Conservation (phyloP, 1,139 yeast genomes). For the Candida gigantensis region DNA sequence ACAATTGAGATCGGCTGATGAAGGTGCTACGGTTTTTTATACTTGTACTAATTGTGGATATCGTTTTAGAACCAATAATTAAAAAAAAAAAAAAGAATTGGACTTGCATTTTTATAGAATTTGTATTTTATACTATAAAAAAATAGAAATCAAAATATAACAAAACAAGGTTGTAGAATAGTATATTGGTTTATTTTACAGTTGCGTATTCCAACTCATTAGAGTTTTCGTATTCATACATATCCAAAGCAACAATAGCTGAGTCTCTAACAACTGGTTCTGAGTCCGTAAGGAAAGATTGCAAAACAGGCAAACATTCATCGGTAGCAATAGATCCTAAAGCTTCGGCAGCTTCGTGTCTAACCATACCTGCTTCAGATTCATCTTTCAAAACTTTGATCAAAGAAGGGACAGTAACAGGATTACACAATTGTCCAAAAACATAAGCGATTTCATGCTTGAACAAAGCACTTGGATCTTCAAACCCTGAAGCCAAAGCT, state of each 20-base stretch:
- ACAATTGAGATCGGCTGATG: slow-evolving; percentile 97
- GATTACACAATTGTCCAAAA: slow-evolving; percentile 94
- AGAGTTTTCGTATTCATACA: slow-evolving; percentile 95
- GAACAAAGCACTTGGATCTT: slow-evolving; percentile 88
- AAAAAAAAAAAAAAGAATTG: no score
- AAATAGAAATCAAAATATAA: slow-evolving; percentile 4
- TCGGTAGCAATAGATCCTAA: slow-evolving; percentile 97
- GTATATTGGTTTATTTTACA: slow-evolving; percentile 18
- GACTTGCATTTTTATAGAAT: background rate
- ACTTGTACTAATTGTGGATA: slow-evolving; percentile 93
- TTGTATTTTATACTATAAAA: slow-evolving; percentile 4
- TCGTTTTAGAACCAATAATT: slow-evolving; percentile 91
- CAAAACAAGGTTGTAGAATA: background rate
- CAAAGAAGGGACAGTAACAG: slow-evolving; percentile 87
- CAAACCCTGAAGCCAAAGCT: slow-evolving; percentile 88
- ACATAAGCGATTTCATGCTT: slow-evolving; percentile 98
- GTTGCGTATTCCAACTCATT: slow-evolving; percentile 79
- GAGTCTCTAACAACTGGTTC: slow-evolving; percentile 94
- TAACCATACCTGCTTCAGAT: slow-evolving; percentile 93
- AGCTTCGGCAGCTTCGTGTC: slow-evolving; percentile 99
- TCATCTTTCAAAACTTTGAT: slow-evolving; percentile 76
- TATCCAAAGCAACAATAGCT: slow-evolving; percentile 94
- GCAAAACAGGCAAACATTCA: slow-evolving; percentile 86
- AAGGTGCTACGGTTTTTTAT: slow-evolving; percentile 95
- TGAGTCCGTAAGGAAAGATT: slow-evolving; percentile 74